Base-by-base conservation (phyloP, 306 rosid species). In the Lotus japonicus region DNA sequence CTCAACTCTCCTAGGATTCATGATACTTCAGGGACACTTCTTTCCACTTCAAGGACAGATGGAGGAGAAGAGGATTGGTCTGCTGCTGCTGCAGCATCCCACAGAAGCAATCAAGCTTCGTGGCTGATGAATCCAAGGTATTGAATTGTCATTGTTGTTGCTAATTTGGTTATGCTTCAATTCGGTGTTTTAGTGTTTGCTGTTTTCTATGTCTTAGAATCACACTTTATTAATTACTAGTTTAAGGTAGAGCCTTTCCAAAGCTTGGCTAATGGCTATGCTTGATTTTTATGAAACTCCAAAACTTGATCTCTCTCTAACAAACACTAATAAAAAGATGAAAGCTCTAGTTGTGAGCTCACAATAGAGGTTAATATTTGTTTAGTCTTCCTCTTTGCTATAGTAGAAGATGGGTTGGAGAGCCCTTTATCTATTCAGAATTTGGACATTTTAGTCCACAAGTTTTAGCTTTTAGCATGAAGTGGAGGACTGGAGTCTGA, bases 1-100 rank as follows among this genome's bases (percentile, higher is more conserved):
- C 7, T 6, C 36, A 31, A 31, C 36, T 26, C 31, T 51, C 83
- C 81, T 63, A 86, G 73, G 70, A 66, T 78, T 46, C 77, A 79
- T 68, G 82, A 74, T 62, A 64, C 88, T 58, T 77, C 89, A 9
- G 79, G 87, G 31, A 82, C 79, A 18, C 80, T 88, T 67, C 80
- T 83, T 16, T 70, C 87, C 5, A 58, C 69, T 56, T 36, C 84
- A 56, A 70, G 83, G 73, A 54, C 75, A 4, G 63, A 81, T 35
- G 94, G 80, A 74, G 87, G 72, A 38, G 92, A 80, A 64, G 82
- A 72, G 1, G 46, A 12, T 72, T 31, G 36, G 76, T 8, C 42
- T 64, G 50, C 70, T 81, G 58, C 77, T 48, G 65, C 74, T 68
- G 58, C n/a, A 1, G 16, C 79, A 31, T 75, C 78, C 5, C 49